A percentile compares a stretch with the other conserved stretches of the same genome.
Evolutionary conservation across 148 eudicot genomes (phyloP).

Genomic region (Suaeda aralocaspica): DNA sequence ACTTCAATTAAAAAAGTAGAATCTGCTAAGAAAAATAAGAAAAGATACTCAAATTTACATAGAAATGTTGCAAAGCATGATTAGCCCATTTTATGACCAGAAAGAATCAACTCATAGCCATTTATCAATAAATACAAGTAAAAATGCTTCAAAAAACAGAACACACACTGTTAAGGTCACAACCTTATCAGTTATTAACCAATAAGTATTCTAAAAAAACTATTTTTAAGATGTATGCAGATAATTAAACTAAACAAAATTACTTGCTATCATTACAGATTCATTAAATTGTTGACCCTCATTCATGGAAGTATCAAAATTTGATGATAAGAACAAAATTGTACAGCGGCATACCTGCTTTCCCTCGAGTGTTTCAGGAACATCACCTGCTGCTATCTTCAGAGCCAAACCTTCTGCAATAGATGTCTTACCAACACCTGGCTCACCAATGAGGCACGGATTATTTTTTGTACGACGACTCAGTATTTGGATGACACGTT

Average conservation of each 20-base stretch:
- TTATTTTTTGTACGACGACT: slow-evolving; percentile 81
- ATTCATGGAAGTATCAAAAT: not conserved
- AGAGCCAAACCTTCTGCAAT: slow-evolving; percentile 94
- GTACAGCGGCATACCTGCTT: slow-evolving; percentile 48
- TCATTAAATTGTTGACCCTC: not conserved
- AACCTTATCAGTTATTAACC: not conserved
- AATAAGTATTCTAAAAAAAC: not conserved
- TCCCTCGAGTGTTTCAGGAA: slow-evolving; percentile 87
- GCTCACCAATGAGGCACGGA: slow-evolving; percentile 91
- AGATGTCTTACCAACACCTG: slow-evolving; percentile 94
- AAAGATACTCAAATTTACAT: not conserved
- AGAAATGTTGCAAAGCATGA: not conserved
- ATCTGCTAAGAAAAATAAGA: not conserved
- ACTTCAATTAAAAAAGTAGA: not conserved
- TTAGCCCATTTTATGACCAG: not conserved
- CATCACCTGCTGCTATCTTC: slow-evolving; percentile 71
- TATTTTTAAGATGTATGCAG: not conserved
- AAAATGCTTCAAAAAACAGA: not conserved
- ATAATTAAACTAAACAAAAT: not conserved
- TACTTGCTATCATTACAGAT: not conserved
- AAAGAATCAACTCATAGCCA: not conserved
- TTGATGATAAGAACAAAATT: not conserved
- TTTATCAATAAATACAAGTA: too few species aligned
- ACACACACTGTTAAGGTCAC: not conserved
- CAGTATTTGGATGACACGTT: slow-evolving; percentile 81